Evolutionary conservation across 306 rosid genomes (phyloP).

Genomic region (Cicer judaicum): DNA sequence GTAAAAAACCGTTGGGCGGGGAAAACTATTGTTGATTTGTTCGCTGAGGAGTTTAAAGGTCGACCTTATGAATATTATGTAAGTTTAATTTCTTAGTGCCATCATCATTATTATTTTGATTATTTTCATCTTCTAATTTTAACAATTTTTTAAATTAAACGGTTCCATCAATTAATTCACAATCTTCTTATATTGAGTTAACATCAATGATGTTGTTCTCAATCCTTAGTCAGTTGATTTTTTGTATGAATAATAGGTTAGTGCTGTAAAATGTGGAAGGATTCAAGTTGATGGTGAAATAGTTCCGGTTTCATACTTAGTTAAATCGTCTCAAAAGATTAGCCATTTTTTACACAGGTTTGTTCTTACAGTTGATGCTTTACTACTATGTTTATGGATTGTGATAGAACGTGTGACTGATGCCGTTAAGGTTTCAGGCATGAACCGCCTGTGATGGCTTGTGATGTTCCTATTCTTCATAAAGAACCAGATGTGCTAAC

Average conservation of each 20-base stretch:
- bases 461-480: conserved; percentile 59
- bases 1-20: conserved; percentile 96
- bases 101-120: too few species aligned
- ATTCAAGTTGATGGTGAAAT: conserved; percentile 57
- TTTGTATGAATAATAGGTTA: conserved; percentile 28
- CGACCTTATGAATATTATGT: conserved; percentile 87
- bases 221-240: conserved; percentile 21
- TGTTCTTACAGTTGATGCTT: conserved; percentile 31
- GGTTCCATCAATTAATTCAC: background rate
- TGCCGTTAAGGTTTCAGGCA: conserved; percentile 62
- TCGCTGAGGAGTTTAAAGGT: conserved; percentile 91
- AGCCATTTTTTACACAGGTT: conserved; percentile 92
- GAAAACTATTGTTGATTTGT: conserved; percentile 82
- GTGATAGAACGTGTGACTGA: conserved; percentile 50
- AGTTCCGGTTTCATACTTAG: conserved; percentile 48
- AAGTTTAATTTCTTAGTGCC: background rate
- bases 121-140: background rate
- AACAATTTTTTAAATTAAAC: background rate
- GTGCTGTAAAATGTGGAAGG: conserved; percentile 57
- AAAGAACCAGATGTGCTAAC: conserved; percentile 70
- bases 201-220: background rate
- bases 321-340: conserved; percentile 79
- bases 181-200: background rate
- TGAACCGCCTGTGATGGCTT: conserved; percentile 90
- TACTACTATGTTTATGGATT: background rate